Evolutionary conservation across 1,139 yeast species (phyloP).

Genomic region (Neolecta irregularis): DNA sequence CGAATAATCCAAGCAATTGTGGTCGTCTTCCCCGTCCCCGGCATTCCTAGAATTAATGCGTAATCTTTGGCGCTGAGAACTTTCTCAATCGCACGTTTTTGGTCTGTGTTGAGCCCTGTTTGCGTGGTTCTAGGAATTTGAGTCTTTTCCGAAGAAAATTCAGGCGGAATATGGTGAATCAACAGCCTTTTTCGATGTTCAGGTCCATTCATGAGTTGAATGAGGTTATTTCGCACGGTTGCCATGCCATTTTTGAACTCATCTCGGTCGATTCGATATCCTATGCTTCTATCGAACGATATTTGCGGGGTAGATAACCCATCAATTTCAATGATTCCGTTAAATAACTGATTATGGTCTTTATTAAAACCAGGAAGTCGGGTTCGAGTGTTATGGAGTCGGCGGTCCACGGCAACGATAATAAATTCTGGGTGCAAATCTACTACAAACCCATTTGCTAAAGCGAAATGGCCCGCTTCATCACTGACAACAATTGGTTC

Average conservation of each 20-base stretch:
- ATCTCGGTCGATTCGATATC: slow-evolving; percentile 66
- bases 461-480: slow-evolving; percentile 60
- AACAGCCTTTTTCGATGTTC: slow-evolving; percentile 38
- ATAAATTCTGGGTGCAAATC: slow-evolving; percentile 27
- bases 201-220: slow-evolving; percentile 52
- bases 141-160: slow-evolving; percentile 21
- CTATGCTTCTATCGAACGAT: slow-evolving; percentile 12
- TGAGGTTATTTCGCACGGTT: slow-evolving; percentile 56
- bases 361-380: slow-evolving; percentile 31
- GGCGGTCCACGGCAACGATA: slow-evolving; percentile 35
- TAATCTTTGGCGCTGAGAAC: slow-evolving; percentile 56
- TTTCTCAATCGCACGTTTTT: slow-evolving; percentile 47
- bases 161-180: slow-evolving; percentile 48
- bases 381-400: slow-evolving; percentile 34
- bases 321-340: slow-evolving; percentile 5
- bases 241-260: slow-evolving; percentile 63
- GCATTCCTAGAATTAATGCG: slow-evolving; percentile 83
- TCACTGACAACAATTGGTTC: slow-evolving; percentile 54
- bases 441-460: slow-evolving; percentile 47
- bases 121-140: slow-evolving; percentile 1
- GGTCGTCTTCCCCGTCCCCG: slow-evolving; percentile 97
- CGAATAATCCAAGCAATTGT: slow-evolving; percentile 64
- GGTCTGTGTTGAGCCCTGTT: slow-evolving; percentile 47
- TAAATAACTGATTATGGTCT: slow-evolving; percentile 30
- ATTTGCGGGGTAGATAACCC: no score